Conservation (phyloP, 768 basidiomycete species). For the Chalciporus chontae region DNA sequence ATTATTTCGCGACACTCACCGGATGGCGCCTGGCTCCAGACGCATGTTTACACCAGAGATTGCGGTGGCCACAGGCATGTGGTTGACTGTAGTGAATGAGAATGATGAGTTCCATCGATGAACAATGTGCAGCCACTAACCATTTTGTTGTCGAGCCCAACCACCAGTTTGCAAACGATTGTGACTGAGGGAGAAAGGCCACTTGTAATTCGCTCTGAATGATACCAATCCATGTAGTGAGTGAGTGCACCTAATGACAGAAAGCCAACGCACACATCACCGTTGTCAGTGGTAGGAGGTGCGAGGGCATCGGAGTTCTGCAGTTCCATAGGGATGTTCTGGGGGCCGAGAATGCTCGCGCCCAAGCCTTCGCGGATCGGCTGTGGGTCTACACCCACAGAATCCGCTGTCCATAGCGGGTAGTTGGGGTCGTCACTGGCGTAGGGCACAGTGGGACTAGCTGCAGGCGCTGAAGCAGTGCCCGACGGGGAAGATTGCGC, state of each 20-base stretch:
- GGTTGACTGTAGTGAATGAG: conserved; percentile 26
- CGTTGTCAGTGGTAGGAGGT: conserved; percentile 61
- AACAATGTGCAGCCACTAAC: conserved; percentile 28
- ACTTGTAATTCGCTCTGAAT: conserved; percentile 48
- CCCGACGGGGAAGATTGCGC: conserved; percentile 21
- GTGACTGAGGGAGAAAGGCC: conserved; percentile 62
- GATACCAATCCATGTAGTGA: neutral
- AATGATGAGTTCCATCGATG: neutral
- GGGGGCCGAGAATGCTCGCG: conserved; percentile 48
- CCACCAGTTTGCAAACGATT: conserved; percentile 60
- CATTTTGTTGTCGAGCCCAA: conserved; percentile 62
- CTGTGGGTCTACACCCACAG: conserved; percentile 30
- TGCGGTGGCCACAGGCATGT: conserved; percentile 38
- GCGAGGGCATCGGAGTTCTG: conserved; percentile 57
- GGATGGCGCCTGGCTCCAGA: conserved; percentile 39
- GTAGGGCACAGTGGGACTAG: conserved; percentile 43
- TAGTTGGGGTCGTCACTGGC: conserved; percentile 46
- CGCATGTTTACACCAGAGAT: conserved; percentile 43
- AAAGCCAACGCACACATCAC: conserved; percentile 37
- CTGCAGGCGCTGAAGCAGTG: conserved; percentile 25
- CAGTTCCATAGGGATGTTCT: conserved; percentile 51
- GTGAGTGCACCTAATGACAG: neutral
- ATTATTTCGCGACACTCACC: conserved; percentile 20
- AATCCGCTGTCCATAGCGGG: conserved; percentile 36
- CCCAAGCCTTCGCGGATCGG: conserved; percentile 47